Conservation (phyloP, 176 grass and related monocot genomes). For the maize (Zea mays) region DNA sequence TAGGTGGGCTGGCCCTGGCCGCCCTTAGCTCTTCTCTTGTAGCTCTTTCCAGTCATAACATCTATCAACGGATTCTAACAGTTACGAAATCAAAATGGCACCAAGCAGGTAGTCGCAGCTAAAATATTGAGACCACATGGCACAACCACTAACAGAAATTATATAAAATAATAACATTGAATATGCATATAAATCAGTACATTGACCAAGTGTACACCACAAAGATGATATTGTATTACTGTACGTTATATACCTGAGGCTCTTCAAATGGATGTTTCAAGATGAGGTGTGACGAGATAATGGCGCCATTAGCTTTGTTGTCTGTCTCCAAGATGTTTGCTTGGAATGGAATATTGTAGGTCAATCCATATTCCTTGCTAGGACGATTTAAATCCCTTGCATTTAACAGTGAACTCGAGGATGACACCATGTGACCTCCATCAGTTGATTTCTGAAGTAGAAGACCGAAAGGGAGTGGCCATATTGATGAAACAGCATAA, state of each 20-base stretch:
- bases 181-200: not conserved
- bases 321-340: slow-evolving; percentile 44
- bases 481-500: slow-evolving; percentile 85
- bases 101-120: not conserved
- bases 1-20: no score
- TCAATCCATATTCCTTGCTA: slow-evolving; percentile 77
- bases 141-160: slow-evolving; percentile 24
- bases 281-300: slow-evolving; percentile 74
- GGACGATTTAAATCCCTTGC: slow-evolving; percentile 66
- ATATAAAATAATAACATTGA: not conserved
- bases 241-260: slow-evolving; percentile 67
- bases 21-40: no score
- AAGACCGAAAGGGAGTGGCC: slow-evolving; percentile 75
- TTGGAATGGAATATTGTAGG: slow-evolving; percentile 46
- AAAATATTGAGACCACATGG: slow-evolving; percentile 25
- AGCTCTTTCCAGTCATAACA: no score
- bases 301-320: slow-evolving; percentile 56
- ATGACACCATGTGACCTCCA: slow-evolving; percentile 63
- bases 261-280: slow-evolving; percentile 92
- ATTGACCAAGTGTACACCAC: slow-evolving; percentile 8
- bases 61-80: no score
- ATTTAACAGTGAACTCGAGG: slow-evolving; percentile 62
- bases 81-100: slow-evolving; percentile 16
- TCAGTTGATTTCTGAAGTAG: slow-evolving; percentile 82
- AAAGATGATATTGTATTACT: slow-evolving; percentile 6